These are phyloP conservation scores for Dryadomyces quercivorus DNA, from an alignment of 2,329 filamentous ascomycete species.

Conservation along the genomic window DNA sequence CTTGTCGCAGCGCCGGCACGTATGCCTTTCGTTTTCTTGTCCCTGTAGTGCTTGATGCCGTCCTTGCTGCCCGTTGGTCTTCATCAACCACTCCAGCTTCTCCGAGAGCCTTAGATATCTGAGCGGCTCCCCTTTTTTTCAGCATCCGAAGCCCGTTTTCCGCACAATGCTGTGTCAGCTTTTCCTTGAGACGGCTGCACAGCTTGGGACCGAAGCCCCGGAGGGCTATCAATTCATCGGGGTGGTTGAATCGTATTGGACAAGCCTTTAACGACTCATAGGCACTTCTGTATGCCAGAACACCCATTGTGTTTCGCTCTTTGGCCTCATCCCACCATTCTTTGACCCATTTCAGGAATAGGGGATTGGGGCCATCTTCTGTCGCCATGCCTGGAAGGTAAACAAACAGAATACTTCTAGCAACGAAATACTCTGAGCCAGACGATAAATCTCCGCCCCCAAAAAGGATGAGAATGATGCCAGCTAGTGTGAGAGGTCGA, in stretches of 20 bases:
- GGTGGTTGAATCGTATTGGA: constrained; percentile 58
- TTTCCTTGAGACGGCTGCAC: constrained; percentile 54
- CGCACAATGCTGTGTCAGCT: constrained; percentile 46
- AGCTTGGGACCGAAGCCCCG: constrained; percentile 63
- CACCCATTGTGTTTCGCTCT: constrained; percentile 57
- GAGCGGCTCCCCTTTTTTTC: constrained; percentile 24
- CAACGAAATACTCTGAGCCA: not conserved
- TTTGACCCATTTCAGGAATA: constrained; percentile 61
- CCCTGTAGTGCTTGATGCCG: not conserved
- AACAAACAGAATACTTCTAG: constrained; percentile 11
- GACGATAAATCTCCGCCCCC: not conserved
- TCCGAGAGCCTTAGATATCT: constrained; percentile 1
- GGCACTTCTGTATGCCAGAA: constrained; percentile 61
- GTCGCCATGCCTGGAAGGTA: not conserved
- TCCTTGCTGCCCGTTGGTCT: constrained; percentile 2
- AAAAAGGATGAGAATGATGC: no score
- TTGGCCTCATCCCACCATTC: constrained; percentile 63
- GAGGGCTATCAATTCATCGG: constrained; percentile 60
- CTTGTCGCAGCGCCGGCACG: constrained; percentile 60
- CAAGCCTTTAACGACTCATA: constrained; percentile 68
- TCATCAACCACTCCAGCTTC: constrained; percentile 9
- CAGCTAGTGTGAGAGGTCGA: no score
- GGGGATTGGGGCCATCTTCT: constrained; percentile 50
- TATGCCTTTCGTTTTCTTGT: constrained; percentile 51
- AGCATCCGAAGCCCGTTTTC: constrained; percentile 59